Percentiles rank a stretch among this genome's conserved stretches.
Conservation (phyloP, 352 stramenopile species). For the Pythium pectinolyticum region DNA sequence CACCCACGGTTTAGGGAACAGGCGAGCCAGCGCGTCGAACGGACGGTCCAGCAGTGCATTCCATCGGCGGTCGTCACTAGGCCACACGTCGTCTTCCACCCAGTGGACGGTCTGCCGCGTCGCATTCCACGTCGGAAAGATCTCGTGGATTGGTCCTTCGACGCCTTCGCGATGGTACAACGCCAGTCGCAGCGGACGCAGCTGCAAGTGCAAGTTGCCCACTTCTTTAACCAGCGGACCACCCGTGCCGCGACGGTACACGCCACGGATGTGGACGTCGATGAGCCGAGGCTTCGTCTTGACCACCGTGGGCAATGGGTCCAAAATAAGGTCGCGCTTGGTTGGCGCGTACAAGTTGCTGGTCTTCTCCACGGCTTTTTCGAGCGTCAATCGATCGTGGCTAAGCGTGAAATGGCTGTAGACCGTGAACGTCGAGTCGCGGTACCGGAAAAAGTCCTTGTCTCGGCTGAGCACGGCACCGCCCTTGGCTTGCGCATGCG, state of each 20-base stretch:
- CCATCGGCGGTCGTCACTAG: not conserved
- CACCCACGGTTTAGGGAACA: not conserved
- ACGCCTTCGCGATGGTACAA: not conserved
- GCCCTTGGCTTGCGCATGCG: not conserved
- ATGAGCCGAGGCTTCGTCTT: not conserved
- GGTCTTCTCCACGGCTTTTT: not conserved
- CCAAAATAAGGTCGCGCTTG: not conserved
- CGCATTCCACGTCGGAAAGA: not conserved
- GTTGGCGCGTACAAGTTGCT: not conserved
- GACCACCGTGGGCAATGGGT: not conserved
- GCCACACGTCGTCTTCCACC: not conserved
- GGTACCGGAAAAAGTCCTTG: not conserved
- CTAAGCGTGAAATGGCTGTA: not conserved
- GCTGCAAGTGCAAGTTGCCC: not conserved
- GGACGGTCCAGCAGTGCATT: not conserved
- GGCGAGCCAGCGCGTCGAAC: not conserved
- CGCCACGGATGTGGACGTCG: not conserved
- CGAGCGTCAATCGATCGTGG: not conserved
- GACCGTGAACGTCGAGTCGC: not conserved
- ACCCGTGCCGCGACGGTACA: not conserved
- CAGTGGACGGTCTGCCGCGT: not conserved
- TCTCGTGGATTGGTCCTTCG: not conserved
- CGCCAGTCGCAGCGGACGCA: not conserved
- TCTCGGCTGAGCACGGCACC: not conserved
- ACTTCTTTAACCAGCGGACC: not conserved